Conservation (phyloP, 306 rosid genomes). For the Cicer bijugum region DNA sequence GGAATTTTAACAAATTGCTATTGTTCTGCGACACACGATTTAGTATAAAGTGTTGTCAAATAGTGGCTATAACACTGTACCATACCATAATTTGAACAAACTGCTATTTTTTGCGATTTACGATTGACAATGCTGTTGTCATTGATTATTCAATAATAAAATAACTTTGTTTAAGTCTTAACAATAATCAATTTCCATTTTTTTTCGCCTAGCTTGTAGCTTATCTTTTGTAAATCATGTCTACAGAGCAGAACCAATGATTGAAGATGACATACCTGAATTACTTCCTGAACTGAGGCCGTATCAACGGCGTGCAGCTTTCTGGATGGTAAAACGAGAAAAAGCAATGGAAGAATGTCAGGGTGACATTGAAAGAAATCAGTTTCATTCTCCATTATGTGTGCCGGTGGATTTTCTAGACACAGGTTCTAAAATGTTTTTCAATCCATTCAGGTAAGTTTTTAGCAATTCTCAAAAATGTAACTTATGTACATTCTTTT, state of each 20-base stretch:
- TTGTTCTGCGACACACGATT: too few species aligned
- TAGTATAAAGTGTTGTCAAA: too few species aligned
- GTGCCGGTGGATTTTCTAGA: conserved; percentile 76
- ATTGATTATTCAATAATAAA: conserved; percentile 25
- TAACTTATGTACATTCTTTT: conserved; percentile 21
- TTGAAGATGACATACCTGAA: conserved; percentile 71
- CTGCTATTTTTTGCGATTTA: too few species aligned
- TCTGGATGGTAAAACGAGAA: conserved; percentile 94
- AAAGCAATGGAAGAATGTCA: conserved; percentile 54
- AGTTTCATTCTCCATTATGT: conserved; percentile 72
- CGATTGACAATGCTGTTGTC: neutral
- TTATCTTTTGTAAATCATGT: conserved; percentile 48
- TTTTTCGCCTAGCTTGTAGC: conserved; percentile 37
- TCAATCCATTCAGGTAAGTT: conserved; percentile 88
- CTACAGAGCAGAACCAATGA: conserved; percentile 74
- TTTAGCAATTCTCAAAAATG: conserved; percentile 37
- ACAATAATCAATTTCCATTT: conserved; percentile 3
- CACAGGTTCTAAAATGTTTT: conserved; percentile 67
- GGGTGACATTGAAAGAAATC: conserved; percentile 55
- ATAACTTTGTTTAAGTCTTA: conserved; percentile 9
- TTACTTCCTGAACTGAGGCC: conserved; percentile 91
- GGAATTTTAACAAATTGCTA: too few species aligned
- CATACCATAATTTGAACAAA: too few species aligned
- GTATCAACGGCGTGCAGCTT: conserved; percentile 91
- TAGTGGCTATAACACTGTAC: too few species aligned